Evolutionary conservation across 352 stramenopile species (phyloP).

Genomic region (Phytophthora pisi): DNA sequence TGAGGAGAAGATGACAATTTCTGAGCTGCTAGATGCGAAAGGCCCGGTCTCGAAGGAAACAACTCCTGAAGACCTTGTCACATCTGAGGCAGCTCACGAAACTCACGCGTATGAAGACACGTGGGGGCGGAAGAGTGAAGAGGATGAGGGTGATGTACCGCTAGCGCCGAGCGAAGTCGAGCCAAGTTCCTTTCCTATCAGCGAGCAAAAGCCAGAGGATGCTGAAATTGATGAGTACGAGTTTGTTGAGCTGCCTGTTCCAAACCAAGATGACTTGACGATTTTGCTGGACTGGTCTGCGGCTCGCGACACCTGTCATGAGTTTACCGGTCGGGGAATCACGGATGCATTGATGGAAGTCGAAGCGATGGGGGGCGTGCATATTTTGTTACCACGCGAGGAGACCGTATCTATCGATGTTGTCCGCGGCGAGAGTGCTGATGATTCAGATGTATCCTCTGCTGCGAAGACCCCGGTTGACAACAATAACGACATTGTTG

Average conservation of each 20-base stretch:
- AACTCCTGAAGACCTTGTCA: neutral
- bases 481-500: slow-evolving; percentile 14
- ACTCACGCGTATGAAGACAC: neutral
- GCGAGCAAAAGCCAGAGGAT: slow-evolving; percentile 8
- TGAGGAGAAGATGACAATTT: neutral
- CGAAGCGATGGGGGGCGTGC: slow-evolving; percentile 19
- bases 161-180: neutral
- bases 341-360: slow-evolving; percentile 25
- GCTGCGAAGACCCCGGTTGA: neutral
- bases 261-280: neutral
- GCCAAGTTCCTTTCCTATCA: neutral
- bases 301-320: slow-evolving; percentile 11
- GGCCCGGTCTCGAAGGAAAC: neutral
- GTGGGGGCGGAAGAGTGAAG: slow-evolving; percentile 17
- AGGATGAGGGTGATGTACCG: slow-evolving; percentile 6
- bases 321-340: slow-evolving; percentile 21
- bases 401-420: neutral
- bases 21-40: neutral
- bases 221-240: slow-evolving; percentile 12
- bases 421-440: neutral
- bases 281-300: slow-evolving; percentile 15
- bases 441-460: neutral
- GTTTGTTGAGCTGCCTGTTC: slow-evolving; percentile 14
- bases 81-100: neutral
- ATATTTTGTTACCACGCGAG: slow-evolving; percentile 4